Evolutionary conservation across 495 filamentous ascomycete species (phyloP), one percentile per base, ranked within the genome.

Genomic region (Penicillium cataractarum): DNA sequence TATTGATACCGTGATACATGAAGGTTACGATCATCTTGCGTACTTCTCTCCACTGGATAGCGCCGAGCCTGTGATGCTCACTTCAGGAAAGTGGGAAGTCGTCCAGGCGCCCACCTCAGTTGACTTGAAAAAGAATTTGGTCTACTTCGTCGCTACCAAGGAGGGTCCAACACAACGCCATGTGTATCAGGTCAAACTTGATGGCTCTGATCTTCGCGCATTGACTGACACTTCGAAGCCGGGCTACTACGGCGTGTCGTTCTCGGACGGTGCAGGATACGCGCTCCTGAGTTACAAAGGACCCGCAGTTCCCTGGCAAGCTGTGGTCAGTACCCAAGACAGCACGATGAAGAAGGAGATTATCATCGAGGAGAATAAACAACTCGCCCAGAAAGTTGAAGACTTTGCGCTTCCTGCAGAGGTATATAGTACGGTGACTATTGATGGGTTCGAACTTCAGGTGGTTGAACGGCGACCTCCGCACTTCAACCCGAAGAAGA

Each of bases 21-120:
- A 96, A 40, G 90, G 92, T 53, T 90, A 90, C 68, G 92, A 97
- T 66, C 95, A 99, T 68, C 79, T 98, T 57, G 96, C 88, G 0
- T 99, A 98, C 71, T 99, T 98, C 71, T 87, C 90, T n/a, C 95
- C 95, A 10, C 70, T 98, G 27, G 90, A 98, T 56, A 93, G 89
- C 68, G 76, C 90, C 0, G 75, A 90, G 3, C 94, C 95, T 21
- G 75, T 90, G 29, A 86, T 95, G 82, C 84, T 99, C 21, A 99
- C 95, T 0, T 87, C 89, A 10, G 95, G 95, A 6, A 72, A 89
- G 37, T 99, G 93, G 93, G 95, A 99, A 73, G 96, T 99, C 13
- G 93, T 94, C 13, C 79, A 89, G 49, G 92, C 92, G 3, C 92
- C 93, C 13, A 92, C 93, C 1, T 90, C 92, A 1, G 86, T 99